These are phyloP conservation scores for Termitomyces heimii DNA, from an alignment of 768 basidiomycete species.

Conservation along the genomic window DNA sequence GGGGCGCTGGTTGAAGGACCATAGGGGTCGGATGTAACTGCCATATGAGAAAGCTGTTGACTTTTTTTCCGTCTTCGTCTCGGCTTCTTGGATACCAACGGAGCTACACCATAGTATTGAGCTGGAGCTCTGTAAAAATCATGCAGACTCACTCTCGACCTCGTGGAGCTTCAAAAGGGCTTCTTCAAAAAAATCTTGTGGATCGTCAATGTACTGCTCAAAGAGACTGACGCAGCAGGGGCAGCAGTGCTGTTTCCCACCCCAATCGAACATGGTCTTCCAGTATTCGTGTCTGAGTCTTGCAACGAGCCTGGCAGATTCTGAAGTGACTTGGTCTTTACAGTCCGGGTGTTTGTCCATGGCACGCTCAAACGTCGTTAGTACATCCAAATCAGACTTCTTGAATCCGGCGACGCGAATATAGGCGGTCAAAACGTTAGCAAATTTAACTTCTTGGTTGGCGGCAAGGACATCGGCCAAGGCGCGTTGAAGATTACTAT, in stretches of 20 bases:
- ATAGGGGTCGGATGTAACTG: slow-evolving; percentile 10
- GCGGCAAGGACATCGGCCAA: slow-evolving; percentile 14
- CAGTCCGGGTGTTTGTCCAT: slow-evolving; percentile 15
- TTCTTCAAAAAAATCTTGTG: slow-evolving; percentile 9
- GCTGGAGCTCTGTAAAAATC: not conserved
- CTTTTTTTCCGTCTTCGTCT: slow-evolving; percentile 7
- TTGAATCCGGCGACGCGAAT: slow-evolving; percentile 12
- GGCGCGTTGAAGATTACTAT: slow-evolving; percentile 17
- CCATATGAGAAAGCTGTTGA: not conserved
- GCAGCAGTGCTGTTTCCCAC: slow-evolving; percentile 10
- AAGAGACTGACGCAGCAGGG: slow-evolving; percentile 14
- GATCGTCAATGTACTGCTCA: slow-evolving; percentile 8
- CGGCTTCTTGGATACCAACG: not conserved
- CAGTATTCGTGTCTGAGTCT: slow-evolving; percentile 14
- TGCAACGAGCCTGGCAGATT: slow-evolving; percentile 10
- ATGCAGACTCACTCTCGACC: not conserved
- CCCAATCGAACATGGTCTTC: slow-evolving; percentile 12
- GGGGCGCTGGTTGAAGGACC: slow-evolving; percentile 12
- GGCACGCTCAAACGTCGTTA: slow-evolving; percentile 13
- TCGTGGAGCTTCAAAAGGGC: not conserved
- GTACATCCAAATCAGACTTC: slow-evolving; percentile 4
- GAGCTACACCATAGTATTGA: not conserved
- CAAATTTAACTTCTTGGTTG: slow-evolving; percentile 13
- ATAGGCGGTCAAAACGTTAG: slow-evolving; percentile 15
- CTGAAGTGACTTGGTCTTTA: slow-evolving; percentile 9